Conservation (phyloP, 805 yeast species). For the Yarrowia porcina region DNA sequence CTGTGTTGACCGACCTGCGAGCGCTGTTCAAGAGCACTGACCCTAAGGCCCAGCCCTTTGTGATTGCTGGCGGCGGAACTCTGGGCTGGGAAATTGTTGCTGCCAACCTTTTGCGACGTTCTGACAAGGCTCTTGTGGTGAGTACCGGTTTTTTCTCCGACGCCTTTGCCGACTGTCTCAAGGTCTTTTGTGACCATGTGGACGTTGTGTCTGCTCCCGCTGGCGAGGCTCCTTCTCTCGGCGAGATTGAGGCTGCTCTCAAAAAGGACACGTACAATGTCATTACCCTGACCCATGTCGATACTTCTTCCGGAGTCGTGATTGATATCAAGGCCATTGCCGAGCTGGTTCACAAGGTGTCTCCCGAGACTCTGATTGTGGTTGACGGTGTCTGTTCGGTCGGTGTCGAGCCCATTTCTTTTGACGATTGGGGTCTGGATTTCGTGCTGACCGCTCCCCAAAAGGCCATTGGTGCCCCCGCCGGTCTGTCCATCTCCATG, state of each 20-base stretch:
- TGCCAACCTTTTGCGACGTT: slow-evolving; percentile 61
- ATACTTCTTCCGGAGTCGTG: slow-evolving; percentile 93
- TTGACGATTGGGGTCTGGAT: slow-evolving; percentile 88
- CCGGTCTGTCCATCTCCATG: slow-evolving; percentile 79
- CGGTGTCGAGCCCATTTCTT: slow-evolving; percentile 81
- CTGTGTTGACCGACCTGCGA: slow-evolving; percentile 64
- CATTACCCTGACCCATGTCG: slow-evolving; percentile 89
- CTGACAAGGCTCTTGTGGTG: slow-evolving; percentile 73
- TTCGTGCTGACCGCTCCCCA: slow-evolving; percentile 89
- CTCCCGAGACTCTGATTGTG: slow-evolving; percentile 78
- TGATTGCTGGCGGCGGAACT: slow-evolving; percentile 88
- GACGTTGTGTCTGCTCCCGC: slow-evolving; percentile 62
- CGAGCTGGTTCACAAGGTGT: slow-evolving; percentile 52
- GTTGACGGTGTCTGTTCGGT: slow-evolving; percentile 96
- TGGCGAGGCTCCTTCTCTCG: slow-evolving; percentile 66
- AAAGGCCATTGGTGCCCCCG: slow-evolving; percentile 92
- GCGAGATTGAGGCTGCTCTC: slow-evolving; percentile 55
- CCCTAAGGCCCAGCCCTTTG: slow-evolving; percentile 70
- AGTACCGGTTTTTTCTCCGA: slow-evolving; percentile 90
- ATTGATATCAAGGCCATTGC: slow-evolving; percentile 65
- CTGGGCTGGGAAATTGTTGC: slow-evolving; percentile 92
- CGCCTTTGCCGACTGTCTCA: slow-evolving; percentile 71
- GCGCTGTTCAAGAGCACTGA: slow-evolving; percentile 68
- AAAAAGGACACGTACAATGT: slow-evolving; percentile 53
- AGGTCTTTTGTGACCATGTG: slow-evolving; percentile 70